Conservation (phyloP, 371 early-diverging fungal genomes). For the Fennellomyces sp. region DNA sequence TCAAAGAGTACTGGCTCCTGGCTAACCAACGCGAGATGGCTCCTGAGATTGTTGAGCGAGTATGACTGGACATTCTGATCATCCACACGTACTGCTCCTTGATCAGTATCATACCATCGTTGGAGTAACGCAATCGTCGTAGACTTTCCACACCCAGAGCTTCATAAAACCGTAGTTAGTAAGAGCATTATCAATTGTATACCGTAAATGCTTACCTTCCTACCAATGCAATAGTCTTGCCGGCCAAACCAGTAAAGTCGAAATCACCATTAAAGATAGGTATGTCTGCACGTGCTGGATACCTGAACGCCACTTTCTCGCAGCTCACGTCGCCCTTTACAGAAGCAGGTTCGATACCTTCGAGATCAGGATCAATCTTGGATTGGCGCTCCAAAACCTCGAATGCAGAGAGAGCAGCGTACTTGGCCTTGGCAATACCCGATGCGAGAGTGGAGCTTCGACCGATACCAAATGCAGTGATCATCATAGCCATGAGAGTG, state of each 20-base stretch:
- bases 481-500: constrained; percentile 70
- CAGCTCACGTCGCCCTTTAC: constrained; percentile 37
- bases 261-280: constrained; percentile 70
- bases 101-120: constrained; percentile 82
- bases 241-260: constrained; percentile 61
- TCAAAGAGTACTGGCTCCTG: constrained; percentile 91
- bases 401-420: constrained; percentile 72
- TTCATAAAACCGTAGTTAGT: too few species aligned
- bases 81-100: constrained; percentile 69
- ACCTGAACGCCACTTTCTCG: constrained; percentile 63
- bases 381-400: constrained; percentile 66
- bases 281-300: constrained; percentile 76
- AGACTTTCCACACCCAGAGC: constrained; percentile 69
- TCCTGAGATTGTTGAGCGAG: constrained; percentile 61
- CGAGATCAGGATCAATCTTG: constrained; percentile 59
- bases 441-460: constrained; percentile 50
- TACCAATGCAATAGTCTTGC: constrained; percentile 70
- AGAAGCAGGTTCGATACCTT: constrained; percentile 26
- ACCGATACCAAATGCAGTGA: constrained; percentile 63
- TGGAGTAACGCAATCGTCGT: constrained; percentile 81
- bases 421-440: constrained; percentile 70
- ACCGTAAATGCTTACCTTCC: too few species aligned
- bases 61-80: constrained; percentile 65
- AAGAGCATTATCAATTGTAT: too few species aligned
- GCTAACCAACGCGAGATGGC: constrained; percentile 77